Evolutionary conservation across 2,329 filamentous ascomycete species (phyloP), one percentile per base, ranked within the genome.

Genomic region (Rachicladosporium sp.): DNA sequence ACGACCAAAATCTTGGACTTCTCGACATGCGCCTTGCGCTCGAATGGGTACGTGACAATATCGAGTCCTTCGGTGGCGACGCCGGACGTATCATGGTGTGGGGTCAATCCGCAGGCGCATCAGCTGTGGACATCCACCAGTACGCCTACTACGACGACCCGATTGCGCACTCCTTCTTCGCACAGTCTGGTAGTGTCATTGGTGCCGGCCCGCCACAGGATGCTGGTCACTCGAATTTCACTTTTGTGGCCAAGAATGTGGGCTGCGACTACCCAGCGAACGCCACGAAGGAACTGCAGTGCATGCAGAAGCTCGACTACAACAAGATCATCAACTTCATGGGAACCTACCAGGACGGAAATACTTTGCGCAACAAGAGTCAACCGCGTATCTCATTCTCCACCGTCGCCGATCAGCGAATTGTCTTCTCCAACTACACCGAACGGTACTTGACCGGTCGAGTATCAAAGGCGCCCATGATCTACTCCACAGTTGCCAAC

Each of bases 1-100:
- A 46, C 36, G 47, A 40, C 1, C 54, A 61, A 33, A 76, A 76
- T 42, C 50, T 70, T 2, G 73, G 69, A 1, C 53, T 76, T 6
- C 59, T 66, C 4, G 73, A 78, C 48, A 72, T 76, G 47, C 63
- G 72, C 2, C 46, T 65, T 10, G 69, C 68, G 0, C 50, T 74
- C 0, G 66, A 73, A 51, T 75, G 71, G 71, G 53, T 70, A 0
- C 58, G 58, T 3, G 58, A 65, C 33, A 72, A 74, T 48, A 68
- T 74, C 13, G 61, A 50, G 8, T 54, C 55, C 1, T 76, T 76
- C 46, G 70, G 70, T 10, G 72, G 73, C 11, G 66, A 54, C 29
- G 44, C 51, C 1, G 34, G 36, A 0, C 35, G 35, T 4, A 56
- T 57, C 34, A 46, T 45, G 6, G 31, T 57, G 11, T 57, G 46